phyloP scores from a whole-genome alignment of 2,329 filamentous ascomycete genomes.

The Cladosporium sphaerospermum region DNA sequence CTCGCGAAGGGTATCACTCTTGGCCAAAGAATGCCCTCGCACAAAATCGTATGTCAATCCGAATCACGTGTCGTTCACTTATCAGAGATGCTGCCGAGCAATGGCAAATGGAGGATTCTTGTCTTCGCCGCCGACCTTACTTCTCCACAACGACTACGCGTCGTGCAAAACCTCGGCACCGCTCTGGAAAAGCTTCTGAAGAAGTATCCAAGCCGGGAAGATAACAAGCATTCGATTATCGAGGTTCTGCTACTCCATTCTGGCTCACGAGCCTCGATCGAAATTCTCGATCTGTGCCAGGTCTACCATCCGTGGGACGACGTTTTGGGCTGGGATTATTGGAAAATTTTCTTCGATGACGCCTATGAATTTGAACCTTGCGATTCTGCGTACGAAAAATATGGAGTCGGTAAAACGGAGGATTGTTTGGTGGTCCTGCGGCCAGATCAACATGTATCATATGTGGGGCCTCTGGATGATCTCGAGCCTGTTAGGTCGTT shows the following conservation, averaged over 20 bases:
- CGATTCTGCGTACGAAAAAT: not conserved
- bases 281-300: not conserved
- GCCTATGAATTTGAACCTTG: not conserved
- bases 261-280: no score
- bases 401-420: not conserved
- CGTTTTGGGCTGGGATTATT: not conserved
- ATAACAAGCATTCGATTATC: no score
- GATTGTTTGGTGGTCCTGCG: not conserved
- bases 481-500: no score
- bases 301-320: not conserved
- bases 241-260: no score
- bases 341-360: not conserved
- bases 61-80: not conserved
- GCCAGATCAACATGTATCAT: not conserved
- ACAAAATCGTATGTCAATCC: not conserved
- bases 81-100: not conserved
- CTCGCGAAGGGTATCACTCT: not conserved
- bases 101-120: not conserved
- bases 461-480: no score
- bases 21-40: not conserved
- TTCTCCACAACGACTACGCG: no score
- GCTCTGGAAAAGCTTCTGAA: no score
- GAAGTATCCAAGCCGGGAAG: no score
- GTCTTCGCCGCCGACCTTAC: no score
- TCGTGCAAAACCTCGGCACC: no score